Evolutionary conservation across 345 rosid species (phyloP), one percentile per base, ranked within the genome.

Genomic region (Aquilaria sinensis): DNA sequence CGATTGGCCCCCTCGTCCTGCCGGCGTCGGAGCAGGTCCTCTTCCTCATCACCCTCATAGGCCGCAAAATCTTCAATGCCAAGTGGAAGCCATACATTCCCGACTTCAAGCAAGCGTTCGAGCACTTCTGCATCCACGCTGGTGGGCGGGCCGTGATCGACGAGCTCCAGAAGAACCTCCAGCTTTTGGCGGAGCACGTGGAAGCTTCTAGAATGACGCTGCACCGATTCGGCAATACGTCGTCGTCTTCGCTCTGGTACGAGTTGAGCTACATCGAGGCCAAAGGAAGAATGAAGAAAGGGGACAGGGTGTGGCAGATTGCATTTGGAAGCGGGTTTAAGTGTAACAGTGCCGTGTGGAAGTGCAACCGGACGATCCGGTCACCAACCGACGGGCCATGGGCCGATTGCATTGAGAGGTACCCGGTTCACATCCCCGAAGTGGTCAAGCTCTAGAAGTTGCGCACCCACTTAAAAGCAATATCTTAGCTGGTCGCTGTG

Each of bases 311-410:
- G 56, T 89, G 98, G 98, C 98, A 92, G 56, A 83, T 92, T 10
- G 92, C 89, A 7, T 87, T 92, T 51, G 96, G 98, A 6, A 89
- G 98, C 52, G 98, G 98, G 11, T 92, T 92, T 31, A 92, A 92
- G 72, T 92, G 98, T 70, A 92, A 92, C 68, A 86, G 95, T 32
- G 96, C 90, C 0, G 92, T 92, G 8, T 92, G 96, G 98, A 92
- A 82, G 73, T 89, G 96, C 63, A 92, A 84, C 71, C 74, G 80
- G 43, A 84, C 62, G 70, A 83, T 89, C 66, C 83, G 83, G 62
- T 51, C 78, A 7, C 78, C 82, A 1, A 68, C 61, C 4, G 84
- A 83, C 47, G 89, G 90, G 30, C 84, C 93, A 1, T 89, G 96
- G 96, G 60, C 70, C 6, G 96, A 89, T 71, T 86, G 89, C 75